phyloP scores from a whole-genome alignment of 139 green algal genomes.

The Chlamydomonas sp. region DNA sequence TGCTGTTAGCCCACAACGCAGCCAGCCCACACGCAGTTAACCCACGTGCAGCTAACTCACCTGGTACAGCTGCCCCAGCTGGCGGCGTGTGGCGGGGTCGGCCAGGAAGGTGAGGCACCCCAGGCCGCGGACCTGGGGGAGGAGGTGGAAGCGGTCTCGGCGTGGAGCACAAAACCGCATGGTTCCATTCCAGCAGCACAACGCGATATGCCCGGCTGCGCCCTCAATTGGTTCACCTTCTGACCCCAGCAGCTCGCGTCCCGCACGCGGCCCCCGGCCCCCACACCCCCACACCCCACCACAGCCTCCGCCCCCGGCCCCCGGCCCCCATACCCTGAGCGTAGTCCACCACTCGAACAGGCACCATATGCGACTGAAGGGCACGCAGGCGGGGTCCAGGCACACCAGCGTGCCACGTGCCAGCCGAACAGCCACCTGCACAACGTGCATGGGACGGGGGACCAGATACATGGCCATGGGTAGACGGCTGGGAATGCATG shows the following conservation, averaged over 20 bases:
- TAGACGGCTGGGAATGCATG: no score
- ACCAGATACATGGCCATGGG: background rate
- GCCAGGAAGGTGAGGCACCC: slow-evolving; percentile 12
- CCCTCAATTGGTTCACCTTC: no score
- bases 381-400: slow-evolving; percentile 15
- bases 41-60: background rate
- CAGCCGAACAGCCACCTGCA: slow-evolving; percentile 19
- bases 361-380: slow-evolving; percentile 32
- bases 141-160: background rate
- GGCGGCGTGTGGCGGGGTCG: background rate
- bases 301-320: no score
- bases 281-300: no score
- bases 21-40: background rate
- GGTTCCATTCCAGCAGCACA: no score
- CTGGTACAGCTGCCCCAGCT: slow-evolving; percentile 10
- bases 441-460: background rate
- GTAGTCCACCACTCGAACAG: slow-evolving; percentile 37
- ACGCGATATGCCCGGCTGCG: no score
- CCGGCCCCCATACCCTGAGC: background rate
- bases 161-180: background rate
- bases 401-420: slow-evolving; percentile 19
- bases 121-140: slow-evolving; percentile 14
- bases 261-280: no score
- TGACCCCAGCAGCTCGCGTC: no score
- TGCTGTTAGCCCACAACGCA: no score